Percentiles rank a stretch among this genome's conserved stretches.
These are phyloP conservation scores for Papiliotrema laurentii DNA, from an alignment of 1,284 basidiomycete genomes.

Conservation along the genomic window DNA sequence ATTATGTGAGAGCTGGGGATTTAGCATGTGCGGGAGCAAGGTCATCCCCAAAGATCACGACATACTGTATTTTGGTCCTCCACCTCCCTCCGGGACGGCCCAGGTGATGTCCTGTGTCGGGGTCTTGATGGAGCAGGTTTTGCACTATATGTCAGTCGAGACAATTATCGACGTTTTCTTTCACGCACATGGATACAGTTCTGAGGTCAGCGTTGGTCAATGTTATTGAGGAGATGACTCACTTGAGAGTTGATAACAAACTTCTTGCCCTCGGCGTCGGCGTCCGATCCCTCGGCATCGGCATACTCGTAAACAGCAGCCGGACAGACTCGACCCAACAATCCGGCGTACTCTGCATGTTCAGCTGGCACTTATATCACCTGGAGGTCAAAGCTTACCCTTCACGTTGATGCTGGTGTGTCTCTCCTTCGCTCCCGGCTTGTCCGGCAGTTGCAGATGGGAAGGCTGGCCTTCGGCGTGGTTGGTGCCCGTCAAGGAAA, in stretches of 20 bases:
- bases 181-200: slow-evolving; percentile 49
- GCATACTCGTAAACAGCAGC: slow-evolving; percentile 98
- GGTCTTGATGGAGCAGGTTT: slow-evolving; percentile 85
- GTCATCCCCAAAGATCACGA: slow-evolving; percentile 4
- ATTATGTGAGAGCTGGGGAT: not conserved
- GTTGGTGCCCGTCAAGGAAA: slow-evolving; percentile 90
- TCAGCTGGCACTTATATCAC: not conserved
- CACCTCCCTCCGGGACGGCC: slow-evolving; percentile 89
- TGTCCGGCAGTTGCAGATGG: slow-evolving; percentile 67
- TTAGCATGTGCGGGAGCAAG: not conserved
- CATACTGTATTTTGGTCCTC: slow-evolving; percentile 88
- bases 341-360: slow-evolving; percentile 66
- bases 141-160: slow-evolving; percentile 60
- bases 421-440: slow-evolving; percentile 53
- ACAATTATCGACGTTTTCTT: not conserved
- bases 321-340: slow-evolving; percentile 85
- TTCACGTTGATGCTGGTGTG: slow-evolving; percentile 76
- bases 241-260: slow-evolving; percentile 95
- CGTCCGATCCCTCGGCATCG: slow-evolving; percentile 55
- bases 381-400: slow-evolving; percentile 28
- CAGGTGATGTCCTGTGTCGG: slow-evolving; percentile 91
- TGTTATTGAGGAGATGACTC: slow-evolving; percentile 9
- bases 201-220: not conserved
- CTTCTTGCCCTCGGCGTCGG: slow-evolving; percentile 69
- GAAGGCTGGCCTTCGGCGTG: slow-evolving; percentile 94